Base-by-base conservation (phyloP, 1,139 yeast genomes). In the Kluyveromyces sp. region DNA sequence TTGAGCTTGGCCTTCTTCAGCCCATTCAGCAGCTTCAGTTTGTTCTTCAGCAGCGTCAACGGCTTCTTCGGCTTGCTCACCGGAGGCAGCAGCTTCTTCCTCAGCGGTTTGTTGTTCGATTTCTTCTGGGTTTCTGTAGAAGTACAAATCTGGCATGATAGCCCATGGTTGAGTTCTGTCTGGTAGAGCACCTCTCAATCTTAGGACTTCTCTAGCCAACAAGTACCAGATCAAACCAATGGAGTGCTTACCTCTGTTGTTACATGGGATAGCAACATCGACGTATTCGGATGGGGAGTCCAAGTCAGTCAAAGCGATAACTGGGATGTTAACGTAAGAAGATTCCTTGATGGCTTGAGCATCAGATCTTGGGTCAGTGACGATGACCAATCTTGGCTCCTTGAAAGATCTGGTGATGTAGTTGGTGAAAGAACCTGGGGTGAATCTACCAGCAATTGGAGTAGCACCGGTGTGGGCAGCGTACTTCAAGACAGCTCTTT, bases 101-200 rank as follows among this genome's bases (percentile, higher is more conserved):
- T 81, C 89, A 65, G 78, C 79, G 60, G 80, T 74, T 68, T 80
- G 76, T 70, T 82, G 87, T 77, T 87, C 96, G 74, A 84, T 84
- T 77, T 92, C 99, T 79, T 92, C 98, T 69, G 98, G 98, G 78
- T 92, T 96, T 83, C 99, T 92, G 97, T 92, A 92, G 89, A 92
- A 92, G 88, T 89, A 92, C 76, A 89, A 83, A 79, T 92, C 99
- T 75, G 97, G 97, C 98, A 92, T 94, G 71, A 92, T 94, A 64
- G 94, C 77, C 99, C 99, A 92, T 72, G 84, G 85, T 73, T 94
- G 86, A 63, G 86, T 71, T 82, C 99, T 89, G 87, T 85, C 87
- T 70, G 95, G 89, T 65, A 92, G 77, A 70, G 89, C 83, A 70
- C 99, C 98, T 80, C 96, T 86, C 74, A 92, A 84, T 81, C 99